Evolutionary conservation across 1,139 yeast genomes (phyloP).

Genomic region (Arxiozyma slooffiae): DNA sequence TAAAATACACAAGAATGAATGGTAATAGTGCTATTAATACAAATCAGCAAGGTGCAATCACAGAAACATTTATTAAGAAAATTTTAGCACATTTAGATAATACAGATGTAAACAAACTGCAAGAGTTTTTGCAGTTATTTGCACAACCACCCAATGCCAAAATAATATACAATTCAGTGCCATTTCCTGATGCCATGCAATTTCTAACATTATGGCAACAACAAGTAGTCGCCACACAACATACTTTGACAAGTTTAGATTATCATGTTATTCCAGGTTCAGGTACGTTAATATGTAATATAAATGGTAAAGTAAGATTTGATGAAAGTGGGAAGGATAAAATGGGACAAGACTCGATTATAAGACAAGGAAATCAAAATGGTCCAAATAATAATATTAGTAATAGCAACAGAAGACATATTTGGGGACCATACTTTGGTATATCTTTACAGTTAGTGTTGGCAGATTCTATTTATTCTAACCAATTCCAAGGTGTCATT

Average conservation of each 20-base stretch:
- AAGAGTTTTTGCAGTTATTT: constrained; percentile 39
- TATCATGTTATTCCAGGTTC: constrained; percentile 66
- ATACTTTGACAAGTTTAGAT: constrained; percentile 53
- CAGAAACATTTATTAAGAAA: constrained; percentile 30
- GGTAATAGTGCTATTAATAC: not conserved
- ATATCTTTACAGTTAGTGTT: constrained; percentile 48
- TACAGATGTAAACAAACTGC: constrained; percentile 36
- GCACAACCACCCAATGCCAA: constrained; percentile 18
- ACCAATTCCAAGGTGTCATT: constrained; percentile 41
- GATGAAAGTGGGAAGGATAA: constrained; percentile 64
- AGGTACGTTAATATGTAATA: constrained; percentile 43
- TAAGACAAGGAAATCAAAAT: constrained; percentile 13
- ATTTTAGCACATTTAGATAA: constrained; percentile 37
- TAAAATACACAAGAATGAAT: constrained; percentile 3
- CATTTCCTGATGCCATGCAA: constrained; percentile 48
- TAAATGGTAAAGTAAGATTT: constrained; percentile 58
- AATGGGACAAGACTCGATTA: constrained; percentile 50
- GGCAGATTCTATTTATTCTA: constrained; percentile 44
- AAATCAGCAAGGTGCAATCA: constrained; percentile 10
- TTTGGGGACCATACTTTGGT: constrained; percentile 66
- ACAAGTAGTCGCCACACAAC: constrained; percentile 50
- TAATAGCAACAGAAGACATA: constrained; percentile 26
- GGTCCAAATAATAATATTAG: constrained; percentile 13
- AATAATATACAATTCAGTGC: constrained; percentile 56
- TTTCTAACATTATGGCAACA: constrained; percentile 58